A percentile compares a stretch with the other conserved stretches of the same genome.
phyloP scores from a whole-genome alignment of 2,329 filamentous ascomycete species.

The Stagonosporopsis chrysanthemi region DNA sequence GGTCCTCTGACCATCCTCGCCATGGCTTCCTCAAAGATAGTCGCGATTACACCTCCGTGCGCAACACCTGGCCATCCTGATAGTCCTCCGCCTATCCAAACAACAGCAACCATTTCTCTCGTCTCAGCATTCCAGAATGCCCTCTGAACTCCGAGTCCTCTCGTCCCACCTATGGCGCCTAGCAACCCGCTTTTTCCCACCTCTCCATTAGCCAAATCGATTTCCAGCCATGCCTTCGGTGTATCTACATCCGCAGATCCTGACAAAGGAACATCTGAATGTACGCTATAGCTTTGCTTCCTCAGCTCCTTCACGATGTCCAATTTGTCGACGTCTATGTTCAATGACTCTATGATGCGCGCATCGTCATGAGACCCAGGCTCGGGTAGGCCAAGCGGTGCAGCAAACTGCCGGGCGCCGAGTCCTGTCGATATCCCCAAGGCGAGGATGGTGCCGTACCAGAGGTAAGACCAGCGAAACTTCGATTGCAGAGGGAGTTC shows the following conservation, averaged over 20 bases:
- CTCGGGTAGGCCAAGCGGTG: slow-evolving; percentile 33
- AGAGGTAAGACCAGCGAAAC: slow-evolving; percentile 40
- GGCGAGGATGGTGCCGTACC: slow-evolving; percentile 41
- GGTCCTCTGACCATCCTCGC: slow-evolving; percentile 69
- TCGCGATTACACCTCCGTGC: slow-evolving; percentile 75
- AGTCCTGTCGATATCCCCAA: slow-evolving; percentile 36
- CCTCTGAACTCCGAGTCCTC: slow-evolving; percentile 60
- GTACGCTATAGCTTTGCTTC: slow-evolving; percentile 36
- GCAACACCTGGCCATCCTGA: slow-evolving; percentile 75
- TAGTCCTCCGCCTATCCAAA: slow-evolving; percentile 71
- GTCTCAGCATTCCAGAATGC: slow-evolving; percentile 69
- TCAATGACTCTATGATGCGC: slow-evolving; percentile 36
- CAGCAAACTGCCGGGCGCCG: slow-evolving; percentile 35
- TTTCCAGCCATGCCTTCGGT: slow-evolving; percentile 40
- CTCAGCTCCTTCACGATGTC: slow-evolving; percentile 45
- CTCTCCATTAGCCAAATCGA: slow-evolving; percentile 37
- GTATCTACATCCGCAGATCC: slow-evolving; percentile 27
- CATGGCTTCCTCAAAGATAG: slow-evolving; percentile 72
- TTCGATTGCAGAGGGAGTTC: slow-evolving; percentile 32
- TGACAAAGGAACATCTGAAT: slow-evolving; percentile 32
- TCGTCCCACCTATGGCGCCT: slow-evolving; percentile 45
- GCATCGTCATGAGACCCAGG: slow-evolving; percentile 42
- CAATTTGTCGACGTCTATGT: slow-evolving; percentile 38
- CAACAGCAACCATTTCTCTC: slow-evolving; percentile 66
- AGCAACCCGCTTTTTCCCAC: slow-evolving; percentile 38